Evolutionary conservation across 208 protist species (phyloP).

Genomic region (Phytomonas francai): DNA sequence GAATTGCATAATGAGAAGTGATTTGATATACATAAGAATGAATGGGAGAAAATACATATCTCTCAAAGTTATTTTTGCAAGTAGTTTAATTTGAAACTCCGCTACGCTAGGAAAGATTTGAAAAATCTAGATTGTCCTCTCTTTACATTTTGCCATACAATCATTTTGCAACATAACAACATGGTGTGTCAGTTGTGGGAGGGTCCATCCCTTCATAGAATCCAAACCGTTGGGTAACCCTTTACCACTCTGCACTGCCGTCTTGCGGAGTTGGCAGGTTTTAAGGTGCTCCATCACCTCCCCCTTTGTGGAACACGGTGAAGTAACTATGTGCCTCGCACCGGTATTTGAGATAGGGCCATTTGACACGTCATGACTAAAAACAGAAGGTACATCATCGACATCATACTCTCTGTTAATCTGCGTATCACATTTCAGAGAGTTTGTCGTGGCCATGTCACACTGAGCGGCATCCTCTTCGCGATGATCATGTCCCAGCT

Average conservation of each 20-base stretch:
- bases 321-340: slow-evolving; percentile 23
- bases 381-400: slow-evolving; percentile 41
- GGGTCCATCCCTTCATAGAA: slow-evolving; percentile 21
- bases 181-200: slow-evolving; percentile 39
- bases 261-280: slow-evolving; percentile 37
- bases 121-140: not conserved
- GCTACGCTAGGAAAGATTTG: not conserved
- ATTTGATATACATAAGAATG: not conserved
- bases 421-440: not conserved
- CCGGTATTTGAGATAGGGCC: slow-evolving; percentile 58
- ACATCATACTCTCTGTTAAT: slow-evolving; percentile 3
- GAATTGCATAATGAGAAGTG: not conserved
- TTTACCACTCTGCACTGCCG: slow-evolving; percentile 15
- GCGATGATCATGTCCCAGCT: not conserved
- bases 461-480: slow-evolving; percentile 4
- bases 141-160: not conserved
- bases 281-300: slow-evolving; percentile 53
- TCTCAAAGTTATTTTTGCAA: not conserved
- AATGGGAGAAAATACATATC: not conserved
- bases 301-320: slow-evolving; percentile 29
- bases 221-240: not conserved
- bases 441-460: not conserved
- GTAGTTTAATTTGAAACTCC: not conserved
- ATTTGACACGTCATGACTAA: slow-evolving; percentile 72
- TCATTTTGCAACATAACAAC: slow-evolving; percentile 43